Evolutionary conservation across 2,329 filamentous ascomycete genomes (phyloP).

Genomic region (Fusarium pseudoanthophilum): DNA sequence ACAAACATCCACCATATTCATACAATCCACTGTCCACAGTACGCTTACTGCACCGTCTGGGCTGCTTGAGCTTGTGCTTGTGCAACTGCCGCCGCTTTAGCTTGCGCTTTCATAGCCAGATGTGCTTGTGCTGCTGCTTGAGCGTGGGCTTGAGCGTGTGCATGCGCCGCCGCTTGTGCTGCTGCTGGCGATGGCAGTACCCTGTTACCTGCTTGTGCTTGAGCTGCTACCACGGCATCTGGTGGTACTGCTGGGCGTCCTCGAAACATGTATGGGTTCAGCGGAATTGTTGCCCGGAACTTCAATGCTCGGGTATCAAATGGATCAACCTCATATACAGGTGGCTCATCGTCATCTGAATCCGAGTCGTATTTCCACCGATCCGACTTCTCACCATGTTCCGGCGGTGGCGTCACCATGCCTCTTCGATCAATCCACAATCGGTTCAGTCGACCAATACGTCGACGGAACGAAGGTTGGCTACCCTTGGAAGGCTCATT

Average conservation of each 20-base stretch:
- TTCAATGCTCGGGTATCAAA: slow-evolving; percentile 69
- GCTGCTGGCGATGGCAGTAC: slow-evolving; percentile 42
- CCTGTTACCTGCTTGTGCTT: slow-evolving; percentile 40
- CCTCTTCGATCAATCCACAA: slow-evolving; percentile 89
- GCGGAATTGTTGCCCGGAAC: slow-evolving; percentile 69
- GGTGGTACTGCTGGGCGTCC: slow-evolving; percentile 50
- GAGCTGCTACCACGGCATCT: slow-evolving; percentile 42
- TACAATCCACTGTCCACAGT: slow-evolving; percentile 34
- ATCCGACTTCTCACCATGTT: slow-evolving; percentile 63
- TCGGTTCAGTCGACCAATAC: slow-evolving; percentile 85
- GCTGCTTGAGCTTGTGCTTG: slow-evolving; percentile 35
- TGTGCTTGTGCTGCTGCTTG: slow-evolving; percentile 46
- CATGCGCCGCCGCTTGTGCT: slow-evolving; percentile 37
- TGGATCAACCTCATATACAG: slow-evolving; percentile 80
- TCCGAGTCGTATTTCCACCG: slow-evolving; percentile 90
- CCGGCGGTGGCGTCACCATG: slow-evolving; percentile 62
- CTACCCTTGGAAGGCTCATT: slow-evolving; percentile 54
- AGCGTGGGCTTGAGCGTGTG: slow-evolving; percentile 44
- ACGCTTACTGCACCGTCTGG: slow-evolving; percentile 29
- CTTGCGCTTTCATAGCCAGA: slow-evolving; percentile 39
- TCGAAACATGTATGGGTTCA: slow-evolving; percentile 57
- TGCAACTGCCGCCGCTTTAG: slow-evolving; percentile 36
- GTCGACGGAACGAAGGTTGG: slow-evolving; percentile 79
- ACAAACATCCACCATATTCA: slow-evolving; percentile 41
- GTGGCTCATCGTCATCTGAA: slow-evolving; percentile 83